These are phyloP conservation scores for Neonectria magnoliae DNA, from an alignment of 2,329 filamentous ascomycete genomes.

Conservation along the genomic window DNA sequence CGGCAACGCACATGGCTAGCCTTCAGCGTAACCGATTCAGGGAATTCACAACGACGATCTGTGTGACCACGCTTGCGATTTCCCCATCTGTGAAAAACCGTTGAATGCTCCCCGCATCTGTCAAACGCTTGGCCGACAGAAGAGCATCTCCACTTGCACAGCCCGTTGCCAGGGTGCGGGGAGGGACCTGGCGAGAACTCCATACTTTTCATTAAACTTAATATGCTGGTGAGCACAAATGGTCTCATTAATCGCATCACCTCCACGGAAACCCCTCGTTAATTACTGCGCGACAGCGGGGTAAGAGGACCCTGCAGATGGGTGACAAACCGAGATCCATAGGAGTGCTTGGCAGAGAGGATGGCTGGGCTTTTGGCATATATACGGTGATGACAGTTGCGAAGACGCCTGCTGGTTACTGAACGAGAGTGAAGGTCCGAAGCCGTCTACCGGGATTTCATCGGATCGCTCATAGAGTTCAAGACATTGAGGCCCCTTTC, in stretches of 20 bases:
- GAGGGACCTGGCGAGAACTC: background rate
- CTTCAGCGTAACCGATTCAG: background rate
- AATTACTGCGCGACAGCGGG: background rate
- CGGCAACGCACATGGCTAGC: conserved; percentile 2
- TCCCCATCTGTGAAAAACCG: background rate
- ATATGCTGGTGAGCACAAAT: background rate
- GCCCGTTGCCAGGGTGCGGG: background rate
- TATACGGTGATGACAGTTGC: background rate
- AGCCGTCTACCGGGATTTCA: background rate
- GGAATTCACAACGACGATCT: background rate
- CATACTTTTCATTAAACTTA: background rate
- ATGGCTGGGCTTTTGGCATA: background rate
- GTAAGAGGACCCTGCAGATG: background rate
- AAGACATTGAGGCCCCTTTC: background rate
- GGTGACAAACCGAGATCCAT: background rate
- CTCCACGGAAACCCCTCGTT: background rate
- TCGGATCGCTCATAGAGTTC: background rate
- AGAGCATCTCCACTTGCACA: background rate
- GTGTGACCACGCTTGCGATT: background rate
- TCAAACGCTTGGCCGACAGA: background rate
- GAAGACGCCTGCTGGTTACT: too few relatives aligned
- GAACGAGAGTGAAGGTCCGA: too few relatives aligned
- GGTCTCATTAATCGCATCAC: background rate
- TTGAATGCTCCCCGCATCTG: background rate
- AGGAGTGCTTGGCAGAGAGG: background rate